Conservation (phyloP, 306 rosid species). For the Vachellia collinsii region DNA sequence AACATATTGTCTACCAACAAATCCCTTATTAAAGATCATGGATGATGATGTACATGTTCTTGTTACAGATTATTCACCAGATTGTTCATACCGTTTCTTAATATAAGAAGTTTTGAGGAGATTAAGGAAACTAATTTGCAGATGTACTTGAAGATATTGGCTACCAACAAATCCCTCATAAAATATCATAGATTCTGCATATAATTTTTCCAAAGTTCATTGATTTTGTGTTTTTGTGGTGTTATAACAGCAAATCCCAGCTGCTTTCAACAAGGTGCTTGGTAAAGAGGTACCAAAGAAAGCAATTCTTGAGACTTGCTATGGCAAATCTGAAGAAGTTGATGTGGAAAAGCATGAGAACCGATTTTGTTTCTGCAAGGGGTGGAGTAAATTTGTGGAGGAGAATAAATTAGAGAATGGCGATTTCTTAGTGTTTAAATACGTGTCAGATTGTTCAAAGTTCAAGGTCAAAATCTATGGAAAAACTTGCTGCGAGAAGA, state of each 20-base stretch:
- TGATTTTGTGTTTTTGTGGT: background rate
- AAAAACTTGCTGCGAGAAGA: background rate
- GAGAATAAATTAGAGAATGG: background rate
- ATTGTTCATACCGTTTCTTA: too few relatives aligned
- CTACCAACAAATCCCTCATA: too few relatives aligned
- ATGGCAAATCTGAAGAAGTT: background rate
- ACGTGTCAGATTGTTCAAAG: background rate
- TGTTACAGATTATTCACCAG: too few relatives aligned
- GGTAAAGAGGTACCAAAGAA: background rate
- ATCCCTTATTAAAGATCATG: too few relatives aligned
- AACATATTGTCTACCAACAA: too few relatives aligned
- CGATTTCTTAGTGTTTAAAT: background rate
- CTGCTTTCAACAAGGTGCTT: background rate
- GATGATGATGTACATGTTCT: too few relatives aligned
- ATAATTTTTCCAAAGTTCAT: too few relatives aligned
- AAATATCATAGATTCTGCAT: too few relatives aligned
- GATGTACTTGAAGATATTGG: too few relatives aligned
- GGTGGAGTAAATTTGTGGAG: background rate
- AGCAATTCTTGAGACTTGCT: background rate
- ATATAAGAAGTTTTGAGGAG: too few relatives aligned
- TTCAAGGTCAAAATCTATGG: background rate
- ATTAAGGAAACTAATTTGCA: too few relatives aligned
- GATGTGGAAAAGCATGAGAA: background rate
- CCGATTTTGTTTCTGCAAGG: background rate
- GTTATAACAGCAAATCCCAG: background rate